These are phyloP conservation scores for Vigna angularis DNA, from an alignment of 306 rosid genomes.

Conservation along the genomic window DNA sequence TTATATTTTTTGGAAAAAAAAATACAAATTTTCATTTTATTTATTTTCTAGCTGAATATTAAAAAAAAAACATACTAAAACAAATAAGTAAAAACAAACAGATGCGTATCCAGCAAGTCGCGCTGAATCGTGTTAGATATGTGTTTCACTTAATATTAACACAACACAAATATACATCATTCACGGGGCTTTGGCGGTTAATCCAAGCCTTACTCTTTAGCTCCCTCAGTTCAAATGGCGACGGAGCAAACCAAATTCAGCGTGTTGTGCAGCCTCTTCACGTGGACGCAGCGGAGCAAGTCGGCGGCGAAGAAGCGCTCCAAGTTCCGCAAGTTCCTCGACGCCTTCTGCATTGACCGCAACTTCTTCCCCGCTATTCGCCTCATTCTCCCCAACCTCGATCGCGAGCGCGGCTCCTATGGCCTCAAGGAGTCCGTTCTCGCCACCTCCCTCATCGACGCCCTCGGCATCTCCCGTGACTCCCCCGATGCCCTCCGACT, in stretches of 20 bases:
- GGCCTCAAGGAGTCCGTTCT: slow-evolving; percentile 94
- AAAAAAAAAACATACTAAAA: no score
- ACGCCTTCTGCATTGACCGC: slow-evolving; percentile 66
- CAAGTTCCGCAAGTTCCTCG: slow-evolving; percentile 88
- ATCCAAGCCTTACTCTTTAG: no score
- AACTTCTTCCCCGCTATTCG: slow-evolving; percentile 77
- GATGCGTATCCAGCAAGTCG: no score
- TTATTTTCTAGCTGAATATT: no score
- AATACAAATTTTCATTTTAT: no score
- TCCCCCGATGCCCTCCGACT: slow-evolving; percentile 87
- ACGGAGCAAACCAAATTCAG: slow-evolving; percentile 69
- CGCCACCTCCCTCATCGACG: slow-evolving; percentile 86
- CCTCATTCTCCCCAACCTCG: slow-evolving; percentile 80
- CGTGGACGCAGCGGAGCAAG: slow-evolving; percentile 82
- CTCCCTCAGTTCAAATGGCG: slow-evolving; percentile 44
- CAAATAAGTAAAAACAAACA: no score
- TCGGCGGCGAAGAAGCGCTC: slow-evolving; percentile 76
- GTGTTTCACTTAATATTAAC: no score
- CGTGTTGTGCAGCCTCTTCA: slow-evolving; percentile 77
- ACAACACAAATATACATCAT: background rate
- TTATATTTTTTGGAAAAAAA: no score
- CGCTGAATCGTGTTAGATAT: no score
- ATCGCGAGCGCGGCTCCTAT: slow-evolving; percentile 84
- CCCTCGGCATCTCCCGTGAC: slow-evolving; percentile 81
- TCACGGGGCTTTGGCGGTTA: background rate